Evolutionary conservation across 2,329 filamentous ascomycete genomes (phyloP).

Genomic region (Aspergillus fijiensis): DNA sequence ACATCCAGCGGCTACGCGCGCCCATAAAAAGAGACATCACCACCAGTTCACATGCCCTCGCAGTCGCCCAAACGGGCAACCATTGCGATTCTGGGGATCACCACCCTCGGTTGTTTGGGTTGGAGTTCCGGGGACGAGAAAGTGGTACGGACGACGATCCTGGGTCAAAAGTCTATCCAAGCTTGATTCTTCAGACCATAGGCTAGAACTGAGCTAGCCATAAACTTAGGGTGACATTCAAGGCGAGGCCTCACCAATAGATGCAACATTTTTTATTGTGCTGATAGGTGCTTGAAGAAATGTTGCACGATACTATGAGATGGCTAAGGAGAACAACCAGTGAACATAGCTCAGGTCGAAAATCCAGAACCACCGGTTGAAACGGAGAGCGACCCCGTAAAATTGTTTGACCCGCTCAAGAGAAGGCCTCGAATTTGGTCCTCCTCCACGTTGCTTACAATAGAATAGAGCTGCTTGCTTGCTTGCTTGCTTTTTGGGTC

Average conservation of each 20-base stretch:
- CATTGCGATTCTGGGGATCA: neutral
- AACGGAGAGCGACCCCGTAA: no score
- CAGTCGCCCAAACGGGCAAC: neutral
- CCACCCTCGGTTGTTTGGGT: neutral
- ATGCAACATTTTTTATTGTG: no score
- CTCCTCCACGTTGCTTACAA: neutral
- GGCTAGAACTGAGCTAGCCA: no score
- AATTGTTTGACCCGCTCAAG: no score
- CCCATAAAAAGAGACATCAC: neutral
- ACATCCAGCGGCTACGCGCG: neutral
- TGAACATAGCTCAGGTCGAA: no score
- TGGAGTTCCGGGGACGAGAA: neutral
- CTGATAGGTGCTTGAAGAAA: no score
- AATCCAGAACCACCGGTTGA: no score
- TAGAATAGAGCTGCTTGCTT: no score
- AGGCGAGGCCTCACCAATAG: no score
- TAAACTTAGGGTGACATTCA: no score
- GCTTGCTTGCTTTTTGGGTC: neutral
- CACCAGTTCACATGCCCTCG: neutral
- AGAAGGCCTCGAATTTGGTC: neutral
- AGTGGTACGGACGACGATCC: neutral
- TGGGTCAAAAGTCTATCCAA: neutral
- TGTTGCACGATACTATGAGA: no score
- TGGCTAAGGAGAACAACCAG: no score
- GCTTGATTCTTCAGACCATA: neutral